These are phyloP conservation scores for Pestalotiopsis sp. DNA, from an alignment of 2,329 filamentous ascomycete genomes.

Conservation along the genomic window DNA sequence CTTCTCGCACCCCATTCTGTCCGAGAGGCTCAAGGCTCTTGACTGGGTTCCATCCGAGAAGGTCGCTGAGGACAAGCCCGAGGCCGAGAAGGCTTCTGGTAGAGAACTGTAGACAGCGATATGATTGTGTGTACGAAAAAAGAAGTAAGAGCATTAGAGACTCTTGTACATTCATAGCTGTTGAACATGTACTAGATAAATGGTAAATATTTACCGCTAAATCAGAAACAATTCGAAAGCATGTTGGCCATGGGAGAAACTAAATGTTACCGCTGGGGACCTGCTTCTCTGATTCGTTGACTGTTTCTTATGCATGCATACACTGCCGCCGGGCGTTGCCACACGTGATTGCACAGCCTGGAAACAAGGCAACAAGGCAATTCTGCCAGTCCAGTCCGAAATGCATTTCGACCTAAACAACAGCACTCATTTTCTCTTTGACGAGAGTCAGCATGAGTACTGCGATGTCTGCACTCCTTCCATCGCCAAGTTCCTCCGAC, in stretches of 20 bases:
- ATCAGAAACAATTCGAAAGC: too few relatives aligned
- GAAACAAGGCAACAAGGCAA: not conserved
- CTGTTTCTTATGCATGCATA: not conserved
- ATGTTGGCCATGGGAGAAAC: too few relatives aligned
- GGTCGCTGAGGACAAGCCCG: conserved; percentile 52
- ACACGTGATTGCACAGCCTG: not conserved
- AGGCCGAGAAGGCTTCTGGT: conserved; percentile 68
- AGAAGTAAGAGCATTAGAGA: not conserved
- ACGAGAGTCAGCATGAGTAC: not conserved
- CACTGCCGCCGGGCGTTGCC: not conserved
- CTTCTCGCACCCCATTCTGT: conserved; percentile 95
- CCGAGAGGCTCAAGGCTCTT: conserved; percentile 88
- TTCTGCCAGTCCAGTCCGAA: not conserved
- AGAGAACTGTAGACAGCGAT: conserved; percentile 54
- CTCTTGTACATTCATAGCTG: not conserved
- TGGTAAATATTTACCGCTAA: too few relatives aligned
- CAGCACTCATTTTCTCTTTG: not conserved
- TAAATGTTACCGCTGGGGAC: too few relatives aligned
- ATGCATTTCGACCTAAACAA: not conserved
- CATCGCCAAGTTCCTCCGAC: not conserved
- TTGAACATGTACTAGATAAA: not conserved
- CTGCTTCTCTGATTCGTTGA: not conserved
- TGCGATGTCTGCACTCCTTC: not conserved
- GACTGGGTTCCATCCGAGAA: conserved; percentile 77
- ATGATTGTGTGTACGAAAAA: not conserved